Base-by-base conservation (phyloP, 345 rosid species). In the Trapa incisa region DNA sequence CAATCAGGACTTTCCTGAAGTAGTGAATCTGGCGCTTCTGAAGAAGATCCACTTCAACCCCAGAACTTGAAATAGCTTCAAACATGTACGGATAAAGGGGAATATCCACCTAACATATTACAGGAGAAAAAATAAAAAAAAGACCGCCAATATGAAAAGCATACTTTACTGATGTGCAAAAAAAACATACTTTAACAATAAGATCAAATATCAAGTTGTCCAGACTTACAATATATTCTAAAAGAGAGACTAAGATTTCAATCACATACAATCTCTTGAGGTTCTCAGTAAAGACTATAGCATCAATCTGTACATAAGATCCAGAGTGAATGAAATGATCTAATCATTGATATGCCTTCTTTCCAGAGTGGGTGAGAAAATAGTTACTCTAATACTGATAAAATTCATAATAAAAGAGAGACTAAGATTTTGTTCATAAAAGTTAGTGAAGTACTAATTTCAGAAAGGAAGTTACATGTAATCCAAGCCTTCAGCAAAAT, bases 211-310 rank as follows among this genome's bases (percentile, higher is more conserved):
- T 54, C 0, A 37, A 67, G 13, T 37, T 8, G 11, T 3, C 68
- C 66, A 39, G 29, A 79, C 98, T 85, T 85, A 92, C 98, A 71
- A 86, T 71, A 82, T 86, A 92, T 85, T 92, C 98, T 52, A 87
- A 71, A 33, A 97, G 98, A 80, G 89, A 89, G 61, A 96, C 98
- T 86, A 89, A 22, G 29, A 96, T 70, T 86, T 92, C 98, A 92
- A 96, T 89, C 70, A 92, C 84, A 81, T 82, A 92, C 70, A 88
- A 72, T 77, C 87, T 80, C 76, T 92, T 92, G 73, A 92, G 79
- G 80, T 92, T 96, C 84, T 92, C 96, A 3, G 98, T 86, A 78
- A 92, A 89, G 67, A 92, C 96, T 74, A 89, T 83, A 70, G 98
- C 96, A 78, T 87, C 96, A 75, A 92, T 93, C 97, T 92, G 80